Evolutionary conservation across 1,139 yeast genomes (phyloP), one percentile per base, ranked within the genome.

Genomic region (Trichomonascaceae sp.): DNA sequence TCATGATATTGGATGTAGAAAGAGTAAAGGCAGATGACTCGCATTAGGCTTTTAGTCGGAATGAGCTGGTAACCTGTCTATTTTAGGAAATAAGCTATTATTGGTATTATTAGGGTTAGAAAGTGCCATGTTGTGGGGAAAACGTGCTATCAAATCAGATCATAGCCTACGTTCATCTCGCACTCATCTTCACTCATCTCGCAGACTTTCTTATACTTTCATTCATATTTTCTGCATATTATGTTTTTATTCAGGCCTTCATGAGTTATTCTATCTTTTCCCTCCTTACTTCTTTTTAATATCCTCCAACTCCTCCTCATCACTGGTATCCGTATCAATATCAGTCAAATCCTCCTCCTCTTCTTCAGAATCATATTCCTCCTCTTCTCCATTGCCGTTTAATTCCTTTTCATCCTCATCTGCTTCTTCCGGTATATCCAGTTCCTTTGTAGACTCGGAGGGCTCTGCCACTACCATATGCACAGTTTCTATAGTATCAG

Each of bases 361-460:
- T 18, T 61, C 60, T 13, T 61, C 64, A 10, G 56, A 49, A 24
- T 52, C 52, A 8, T 53, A 59, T 4, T 60, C 61, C 15, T 57
- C 61, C 17, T 57, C 64, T 13, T 60, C 59, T 15, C 59, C 63
- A 22, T 53, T 57, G 8, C 60, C 70, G 13, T 60, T 18, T 38
- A 30, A 10, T n/a, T 36, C 38, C 53, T 84, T 73, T 39, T 76
- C 81, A 70, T 84, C 86, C 70, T 66, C 71, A 39, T 66, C 67
- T 22, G 24, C 24, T 1, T 61, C 69, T 19, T 64, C 67, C 10
- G 60, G 66, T 5, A 57, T 57, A 9, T 54, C 61, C 2, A 60
- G 65, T 1, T 59, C 62, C 24, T 60, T 60, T 20, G 53, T 56
- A 12, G 62, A 58, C 13, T 58, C 61, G 12, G 74, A 74, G 8